Percentiles rank a stretch among this genome's conserved stretches.
These are phyloP conservation scores for Pezicula radicicola DNA, from an alignment of 2,329 filamentous ascomycete species.

Conservation along the genomic window DNA sequence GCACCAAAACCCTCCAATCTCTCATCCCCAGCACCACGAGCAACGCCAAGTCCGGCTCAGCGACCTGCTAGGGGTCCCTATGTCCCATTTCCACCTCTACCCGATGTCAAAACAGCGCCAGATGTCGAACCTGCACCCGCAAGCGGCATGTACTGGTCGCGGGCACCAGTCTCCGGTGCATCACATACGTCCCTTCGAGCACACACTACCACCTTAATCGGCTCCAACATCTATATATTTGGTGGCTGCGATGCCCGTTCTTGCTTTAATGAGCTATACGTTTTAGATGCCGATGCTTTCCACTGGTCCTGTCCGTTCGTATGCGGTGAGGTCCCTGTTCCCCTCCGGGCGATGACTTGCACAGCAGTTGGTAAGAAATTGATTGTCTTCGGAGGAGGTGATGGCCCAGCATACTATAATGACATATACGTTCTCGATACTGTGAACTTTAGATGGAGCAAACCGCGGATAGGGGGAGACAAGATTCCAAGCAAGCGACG, in stretches of 20 bases:
- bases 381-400: slow-evolving; percentile 67
- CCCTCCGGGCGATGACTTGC: slow-evolving; percentile 68
- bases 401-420: slow-evolving; percentile 69
- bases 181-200: slow-evolving; percentile 60
- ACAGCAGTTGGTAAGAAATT: slow-evolving; percentile 70
- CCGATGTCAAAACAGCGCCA: slow-evolving; percentile 51
- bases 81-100: slow-evolving; percentile 53
- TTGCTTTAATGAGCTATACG: slow-evolving; percentile 69
- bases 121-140: slow-evolving; percentile 62
- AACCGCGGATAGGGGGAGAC: slow-evolving; percentile 56
- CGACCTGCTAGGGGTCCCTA: slow-evolving; percentile 32
- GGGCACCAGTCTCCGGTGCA: slow-evolving; percentile 59
- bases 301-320: slow-evolving; percentile 66
- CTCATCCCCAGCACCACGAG: slow-evolving; percentile 18
- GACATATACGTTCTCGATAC: slow-evolving; percentile 72
- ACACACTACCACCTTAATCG: slow-evolving; percentile 64
- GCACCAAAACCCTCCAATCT: slow-evolving; percentile 21
- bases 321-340: slow-evolving; percentile 61
- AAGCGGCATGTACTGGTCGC: slow-evolving; percentile 72
- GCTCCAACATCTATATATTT: slow-evolving; percentile 66
- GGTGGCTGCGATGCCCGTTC: slow-evolving; percentile 64
- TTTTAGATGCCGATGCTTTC: slow-evolving; percentile 67
- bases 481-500: slow-evolving; percentile 57
- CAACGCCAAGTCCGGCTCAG: slow-evolving; percentile 17
- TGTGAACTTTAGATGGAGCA: slow-evolving; percentile 64